Evolutionary conservation across 1,284 basidiomycete genomes (phyloP).

Genomic region (Ceratobasidium theobromae): DNA sequence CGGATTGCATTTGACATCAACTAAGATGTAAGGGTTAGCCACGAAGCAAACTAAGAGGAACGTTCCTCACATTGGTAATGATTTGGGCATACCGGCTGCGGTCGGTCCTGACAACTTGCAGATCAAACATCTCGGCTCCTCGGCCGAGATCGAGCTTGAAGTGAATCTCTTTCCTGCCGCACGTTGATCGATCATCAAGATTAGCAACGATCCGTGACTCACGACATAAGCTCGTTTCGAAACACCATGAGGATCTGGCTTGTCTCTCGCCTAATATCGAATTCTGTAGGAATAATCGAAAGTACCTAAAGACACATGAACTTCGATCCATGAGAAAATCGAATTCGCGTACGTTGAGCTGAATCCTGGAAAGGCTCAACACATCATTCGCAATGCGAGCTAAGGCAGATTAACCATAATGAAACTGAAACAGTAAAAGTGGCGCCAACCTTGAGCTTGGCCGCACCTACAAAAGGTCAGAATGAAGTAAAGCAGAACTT

Average conservation of each 20-base stretch:
- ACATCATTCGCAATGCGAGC: constrained; percentile 49
- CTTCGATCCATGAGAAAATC: not conserved
- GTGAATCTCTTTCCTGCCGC: constrained; percentile 39
- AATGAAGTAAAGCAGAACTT: not conserved
- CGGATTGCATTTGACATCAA: constrained; percentile 32
- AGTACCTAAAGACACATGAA: constrained; percentile 2
- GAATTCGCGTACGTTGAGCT: constrained; percentile 39
- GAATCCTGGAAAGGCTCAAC: constrained; percentile 47
- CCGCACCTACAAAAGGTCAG: constrained; percentile 3
- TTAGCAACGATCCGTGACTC: constrained; percentile 23
- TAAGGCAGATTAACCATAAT: constrained; percentile 36
- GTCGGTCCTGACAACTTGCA: constrained; percentile 37
- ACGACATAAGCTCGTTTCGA: constrained; percentile 46
- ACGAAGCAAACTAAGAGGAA: constrained; percentile 31
- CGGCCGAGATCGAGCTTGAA: constrained; percentile 38
- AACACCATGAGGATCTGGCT: constrained; percentile 39
- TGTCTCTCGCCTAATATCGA: constrained; percentile 26
- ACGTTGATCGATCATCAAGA: not conserved
- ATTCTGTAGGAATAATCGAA: constrained; percentile 31
- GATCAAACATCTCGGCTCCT: constrained; percentile 35
- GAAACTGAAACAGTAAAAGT: not conserved
- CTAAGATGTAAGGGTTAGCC: not conserved
- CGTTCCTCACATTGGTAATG: constrained; percentile 38
- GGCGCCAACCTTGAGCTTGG: constrained; percentile 16
- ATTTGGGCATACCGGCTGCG: constrained; percentile 39